Conservation (phyloP, 768 basidiomycete genomes). For the Pisolithus microcarpus region DNA sequence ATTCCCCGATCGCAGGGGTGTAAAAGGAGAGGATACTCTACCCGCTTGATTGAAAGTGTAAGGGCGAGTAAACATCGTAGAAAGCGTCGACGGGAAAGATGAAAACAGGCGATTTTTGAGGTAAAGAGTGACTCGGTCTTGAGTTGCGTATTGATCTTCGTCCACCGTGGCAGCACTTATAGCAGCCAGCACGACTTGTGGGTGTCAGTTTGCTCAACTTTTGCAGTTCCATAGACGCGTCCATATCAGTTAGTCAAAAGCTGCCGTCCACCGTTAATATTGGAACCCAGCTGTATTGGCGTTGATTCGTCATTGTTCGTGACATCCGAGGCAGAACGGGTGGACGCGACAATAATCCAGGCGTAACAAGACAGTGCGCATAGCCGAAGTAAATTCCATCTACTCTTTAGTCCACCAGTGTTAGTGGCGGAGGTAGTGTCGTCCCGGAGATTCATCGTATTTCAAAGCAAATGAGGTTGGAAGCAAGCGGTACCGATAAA, state of each 20-base stretch:
- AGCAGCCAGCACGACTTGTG: not conserved
- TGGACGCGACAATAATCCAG: too few species aligned
- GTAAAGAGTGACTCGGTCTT: not conserved
- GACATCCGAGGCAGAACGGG: too few species aligned
- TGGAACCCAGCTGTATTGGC: not conserved
- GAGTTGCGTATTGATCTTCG: not conserved
- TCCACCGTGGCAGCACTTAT: not conserved
- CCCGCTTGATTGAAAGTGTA: conserved; percentile 8
- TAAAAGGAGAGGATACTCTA: conserved; percentile 5
- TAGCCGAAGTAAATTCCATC: not conserved
- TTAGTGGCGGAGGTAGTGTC: not conserved
- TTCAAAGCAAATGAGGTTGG: too few species aligned
- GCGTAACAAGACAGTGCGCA: too few species aligned
- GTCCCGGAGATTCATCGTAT: not conserved
- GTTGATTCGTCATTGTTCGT: not conserved
- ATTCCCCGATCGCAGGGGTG: conserved; percentile 3
- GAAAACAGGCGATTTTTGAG: not conserved
- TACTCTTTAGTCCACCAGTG: not conserved
- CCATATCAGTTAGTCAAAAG: not conserved
- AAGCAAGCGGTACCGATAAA: not conserved
- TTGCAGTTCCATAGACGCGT: not conserved
- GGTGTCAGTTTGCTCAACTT: not conserved
- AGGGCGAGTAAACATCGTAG: conserved; percentile 1
- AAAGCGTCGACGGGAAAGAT: not conserved
- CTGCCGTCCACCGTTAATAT: not conserved